Conservation (phyloP, 495 filamentous ascomycete genomes). For the Cenococcum geophilum region DNA sequence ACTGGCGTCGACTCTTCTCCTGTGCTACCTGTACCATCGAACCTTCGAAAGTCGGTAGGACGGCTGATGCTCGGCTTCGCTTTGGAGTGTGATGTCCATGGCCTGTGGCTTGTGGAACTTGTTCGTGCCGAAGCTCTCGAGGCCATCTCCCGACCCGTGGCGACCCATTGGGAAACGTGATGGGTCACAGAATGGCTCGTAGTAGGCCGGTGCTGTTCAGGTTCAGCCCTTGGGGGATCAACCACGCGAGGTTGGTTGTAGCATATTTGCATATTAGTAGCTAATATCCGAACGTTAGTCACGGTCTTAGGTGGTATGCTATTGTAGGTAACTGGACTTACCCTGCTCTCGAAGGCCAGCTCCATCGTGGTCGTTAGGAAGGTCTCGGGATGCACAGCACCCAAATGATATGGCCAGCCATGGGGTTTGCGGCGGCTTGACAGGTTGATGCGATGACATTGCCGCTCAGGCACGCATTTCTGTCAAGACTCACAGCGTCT, state of each 20-base stretch:
- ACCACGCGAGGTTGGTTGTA: slow-evolving; percentile 28
- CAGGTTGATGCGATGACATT: slow-evolving; percentile 11
- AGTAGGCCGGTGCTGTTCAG: slow-evolving; percentile 15
- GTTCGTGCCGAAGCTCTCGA: slow-evolving; percentile 27
- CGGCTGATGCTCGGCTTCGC: slow-evolving; percentile 24
- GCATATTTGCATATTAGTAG: slow-evolving; percentile 27
- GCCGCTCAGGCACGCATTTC: slow-evolving; percentile 16
- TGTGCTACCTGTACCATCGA: slow-evolving; percentile 22
- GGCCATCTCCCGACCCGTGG: slow-evolving; percentile 25
- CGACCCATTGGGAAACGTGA: slow-evolving; percentile 29
- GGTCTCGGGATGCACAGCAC: slow-evolving; percentile 31
- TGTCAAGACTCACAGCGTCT: background rate
- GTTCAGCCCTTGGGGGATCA: slow-evolving; percentile 18
- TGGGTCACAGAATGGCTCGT: slow-evolving; percentile 28
- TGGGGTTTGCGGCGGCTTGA: slow-evolving; percentile 17
- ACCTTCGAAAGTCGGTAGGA: slow-evolving; percentile 27
- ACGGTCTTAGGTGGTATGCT: too few relatives aligned
- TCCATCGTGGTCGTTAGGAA: slow-evolving; percentile 12
- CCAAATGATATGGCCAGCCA: slow-evolving; percentile 33
- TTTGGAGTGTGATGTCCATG: slow-evolving; percentile 22
- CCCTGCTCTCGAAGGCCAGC: slow-evolving; percentile 12
- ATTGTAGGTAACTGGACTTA: too few relatives aligned
- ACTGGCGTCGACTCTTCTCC: slow-evolving; percentile 25
- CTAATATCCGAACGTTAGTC: background rate
- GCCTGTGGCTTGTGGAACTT: slow-evolving; percentile 17